phyloP scores from a whole-genome alignment of 306 rosid species.

The Gynostemma pentaphyllum region DNA sequence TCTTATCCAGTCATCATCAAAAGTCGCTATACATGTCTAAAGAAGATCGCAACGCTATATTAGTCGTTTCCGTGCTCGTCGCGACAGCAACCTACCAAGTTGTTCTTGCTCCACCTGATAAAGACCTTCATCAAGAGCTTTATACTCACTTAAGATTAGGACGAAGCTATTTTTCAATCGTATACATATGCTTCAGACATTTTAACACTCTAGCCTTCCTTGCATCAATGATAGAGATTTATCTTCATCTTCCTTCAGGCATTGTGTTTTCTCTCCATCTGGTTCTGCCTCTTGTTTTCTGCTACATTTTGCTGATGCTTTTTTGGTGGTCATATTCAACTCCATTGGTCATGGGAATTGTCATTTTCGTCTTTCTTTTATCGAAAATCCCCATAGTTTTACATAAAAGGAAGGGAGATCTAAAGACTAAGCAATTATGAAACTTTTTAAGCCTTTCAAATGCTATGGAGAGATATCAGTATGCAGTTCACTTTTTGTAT shows the following conservation, averaged over 20 bases:
- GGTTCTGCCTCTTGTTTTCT: not conserved
- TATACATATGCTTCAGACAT: not conserved
- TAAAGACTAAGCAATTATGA: not conserved
- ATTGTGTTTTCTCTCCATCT: not conserved
- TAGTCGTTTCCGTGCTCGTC: constrained; percentile 16
- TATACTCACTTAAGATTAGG: not conserved
- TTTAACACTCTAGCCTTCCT: not conserved
- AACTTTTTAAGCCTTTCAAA: no score
- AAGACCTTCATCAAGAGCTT: not conserved
- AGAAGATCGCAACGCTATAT: constrained; percentile 4
- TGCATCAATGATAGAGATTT: not conserved
- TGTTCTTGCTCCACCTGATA: constrained; percentile 6
- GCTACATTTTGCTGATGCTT: not conserved
- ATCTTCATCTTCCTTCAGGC: not conserved
- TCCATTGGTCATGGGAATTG: not conserved
- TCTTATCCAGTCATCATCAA: not conserved
- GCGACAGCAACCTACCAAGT: constrained; percentile 17
- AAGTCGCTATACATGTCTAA: not conserved
- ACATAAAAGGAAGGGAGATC: not conserved
- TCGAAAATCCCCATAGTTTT: not conserved
- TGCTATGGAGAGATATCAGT: no score
- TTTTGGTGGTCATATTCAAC: not conserved
- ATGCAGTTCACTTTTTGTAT: no score
- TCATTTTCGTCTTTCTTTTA: no score
- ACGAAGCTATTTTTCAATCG: not conserved